These are phyloP conservation scores for Talaromyces nanjingensis DNA, from an alignment of 495 filamentous ascomycete genomes.

Conservation along the genomic window DNA sequence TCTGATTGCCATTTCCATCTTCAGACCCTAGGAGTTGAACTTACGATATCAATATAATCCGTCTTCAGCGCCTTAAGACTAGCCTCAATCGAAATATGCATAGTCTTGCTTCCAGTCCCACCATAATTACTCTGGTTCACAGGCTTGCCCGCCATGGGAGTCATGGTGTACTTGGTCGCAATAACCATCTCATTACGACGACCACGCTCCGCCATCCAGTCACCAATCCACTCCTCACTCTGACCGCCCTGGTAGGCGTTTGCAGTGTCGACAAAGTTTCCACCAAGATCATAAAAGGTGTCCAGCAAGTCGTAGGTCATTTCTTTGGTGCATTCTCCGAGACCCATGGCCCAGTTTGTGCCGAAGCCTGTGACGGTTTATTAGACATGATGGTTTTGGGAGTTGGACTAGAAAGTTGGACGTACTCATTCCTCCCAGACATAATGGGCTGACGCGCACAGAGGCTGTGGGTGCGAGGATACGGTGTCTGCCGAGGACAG, in stretches of 20 bases:
- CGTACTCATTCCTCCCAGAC: slow-evolving; percentile 53
- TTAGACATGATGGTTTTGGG: no score
- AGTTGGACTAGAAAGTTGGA: no score
- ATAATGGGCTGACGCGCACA: slow-evolving; percentile 52
- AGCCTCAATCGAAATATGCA: slow-evolving; percentile 45
- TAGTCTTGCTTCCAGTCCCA: slow-evolving; percentile 53
- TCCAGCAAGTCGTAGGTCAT: slow-evolving; percentile 59
- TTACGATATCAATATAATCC: slow-evolving; percentile 53
- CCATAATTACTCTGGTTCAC: slow-evolving; percentile 45
- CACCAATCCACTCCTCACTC: slow-evolving; percentile 69
- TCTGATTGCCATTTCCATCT: not conserved
- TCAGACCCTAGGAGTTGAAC: no score
- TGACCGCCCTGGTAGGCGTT: slow-evolving; percentile 64
- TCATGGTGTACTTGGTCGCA: slow-evolving; percentile 63
- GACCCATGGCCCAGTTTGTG: not conserved
- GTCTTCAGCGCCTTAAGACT: slow-evolving; percentile 57
- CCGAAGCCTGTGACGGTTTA: not conserved
- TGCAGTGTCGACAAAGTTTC: slow-evolving; percentile 74
- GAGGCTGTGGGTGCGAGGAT: slow-evolving; percentile 51
- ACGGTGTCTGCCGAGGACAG: slow-evolving; percentile 49
- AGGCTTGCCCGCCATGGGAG: slow-evolving; percentile 22
- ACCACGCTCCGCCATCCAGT: slow-evolving; percentile 55
- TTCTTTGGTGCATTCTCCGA: slow-evolving; percentile 57
- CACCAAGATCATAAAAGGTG: slow-evolving; percentile 56
- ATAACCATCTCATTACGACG: slow-evolving; percentile 58